Conservation (phyloP, 352 stramenopile genomes). For the Saprolegnia parasitica region DNA sequence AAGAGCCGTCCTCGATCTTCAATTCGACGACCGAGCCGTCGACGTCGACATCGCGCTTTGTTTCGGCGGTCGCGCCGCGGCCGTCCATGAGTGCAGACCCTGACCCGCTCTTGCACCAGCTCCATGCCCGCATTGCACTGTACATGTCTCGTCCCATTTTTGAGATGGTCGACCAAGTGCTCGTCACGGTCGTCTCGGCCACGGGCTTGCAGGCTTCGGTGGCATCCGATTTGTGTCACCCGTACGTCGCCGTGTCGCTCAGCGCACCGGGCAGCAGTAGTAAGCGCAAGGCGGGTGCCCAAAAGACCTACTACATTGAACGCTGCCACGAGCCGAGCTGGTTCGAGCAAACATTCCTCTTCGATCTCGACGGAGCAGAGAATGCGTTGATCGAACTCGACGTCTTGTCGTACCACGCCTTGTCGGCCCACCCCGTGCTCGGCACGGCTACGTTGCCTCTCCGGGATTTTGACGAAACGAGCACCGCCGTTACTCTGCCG, state of each 20-base stretch:
- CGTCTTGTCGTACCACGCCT: constrained; percentile 10
- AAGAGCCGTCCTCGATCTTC: constrained; percentile 8
- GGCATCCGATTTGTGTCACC: neutral
- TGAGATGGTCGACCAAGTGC: constrained; percentile 22
- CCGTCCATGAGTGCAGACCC: neutral
- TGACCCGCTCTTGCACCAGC: neutral
- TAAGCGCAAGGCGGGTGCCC: neutral
- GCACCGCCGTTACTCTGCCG: neutral
- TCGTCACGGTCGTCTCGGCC: constrained; percentile 16
- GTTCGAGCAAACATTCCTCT: constrained; percentile 25
- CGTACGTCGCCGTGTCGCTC: constrained; percentile 17
- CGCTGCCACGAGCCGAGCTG: constrained; percentile 15
- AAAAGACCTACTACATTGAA: constrained; percentile 28
- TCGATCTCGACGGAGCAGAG: neutral
- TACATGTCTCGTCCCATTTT: constrained; percentile 14
- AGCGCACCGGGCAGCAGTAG: neutral
- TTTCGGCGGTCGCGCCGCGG: neutral
- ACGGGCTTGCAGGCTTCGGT: neutral
- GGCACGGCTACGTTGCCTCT: neutral
- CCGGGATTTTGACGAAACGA: neutral
- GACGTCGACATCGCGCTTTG: neutral
- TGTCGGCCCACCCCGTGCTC: constrained; percentile 1
- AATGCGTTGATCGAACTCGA: constrained; percentile 17
- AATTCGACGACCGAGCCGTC: neutral
- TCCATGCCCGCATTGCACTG: constrained; percentile 5